phyloP scores from a whole-genome alignment of 768 basidiomycete species.

The Hysterangium stoloniferum region DNA sequence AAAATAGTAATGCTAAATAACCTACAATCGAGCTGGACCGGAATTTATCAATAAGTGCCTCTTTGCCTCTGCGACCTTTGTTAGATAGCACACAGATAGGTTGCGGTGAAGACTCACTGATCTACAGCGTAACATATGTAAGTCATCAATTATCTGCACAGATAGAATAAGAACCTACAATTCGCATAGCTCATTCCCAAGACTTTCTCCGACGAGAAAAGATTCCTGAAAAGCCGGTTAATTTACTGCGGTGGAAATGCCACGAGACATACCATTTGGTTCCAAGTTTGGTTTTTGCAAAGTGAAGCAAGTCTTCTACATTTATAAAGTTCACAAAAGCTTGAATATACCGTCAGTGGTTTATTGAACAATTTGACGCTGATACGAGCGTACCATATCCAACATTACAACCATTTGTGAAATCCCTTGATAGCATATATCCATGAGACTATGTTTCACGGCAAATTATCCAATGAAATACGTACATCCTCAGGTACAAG shows the following conservation, averaged over 20 bases:
- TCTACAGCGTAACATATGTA: neutral
- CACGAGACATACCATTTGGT: slow-evolving; percentile 68
- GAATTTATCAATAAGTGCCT: slow-evolving; percentile 86
- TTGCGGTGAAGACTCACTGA: neutral
- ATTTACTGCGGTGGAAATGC: slow-evolving; percentile 10
- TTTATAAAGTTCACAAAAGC: slow-evolving; percentile 89
- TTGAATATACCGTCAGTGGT: slow-evolving; percentile 58
- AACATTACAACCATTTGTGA: slow-evolving; percentile 24
- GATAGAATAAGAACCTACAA: slow-evolving; percentile 44
- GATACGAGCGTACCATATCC: slow-evolving; percentile 19
- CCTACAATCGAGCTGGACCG: slow-evolving; percentile 9
- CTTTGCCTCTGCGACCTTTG: slow-evolving; percentile 57
- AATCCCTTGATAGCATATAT: slow-evolving; percentile 1
- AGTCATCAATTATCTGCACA: neutral
- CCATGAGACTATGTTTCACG: no score
- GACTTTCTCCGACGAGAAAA: slow-evolving; percentile 88
- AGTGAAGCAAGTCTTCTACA: slow-evolving; percentile 66
- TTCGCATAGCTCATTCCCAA: slow-evolving; percentile 90
- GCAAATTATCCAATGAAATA: slow-evolving; percentile 25
- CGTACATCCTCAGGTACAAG: slow-evolving; percentile 82
- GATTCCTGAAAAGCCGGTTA: slow-evolving; percentile 49
- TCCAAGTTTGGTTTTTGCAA: slow-evolving; percentile 67
- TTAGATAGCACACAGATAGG: neutral
- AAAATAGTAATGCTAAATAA: neutral
- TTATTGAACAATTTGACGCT: neutral